phyloP scores from a whole-genome alignment of 2,329 filamentous ascomycete genomes.

The Xylariaceae sp. region DNA sequence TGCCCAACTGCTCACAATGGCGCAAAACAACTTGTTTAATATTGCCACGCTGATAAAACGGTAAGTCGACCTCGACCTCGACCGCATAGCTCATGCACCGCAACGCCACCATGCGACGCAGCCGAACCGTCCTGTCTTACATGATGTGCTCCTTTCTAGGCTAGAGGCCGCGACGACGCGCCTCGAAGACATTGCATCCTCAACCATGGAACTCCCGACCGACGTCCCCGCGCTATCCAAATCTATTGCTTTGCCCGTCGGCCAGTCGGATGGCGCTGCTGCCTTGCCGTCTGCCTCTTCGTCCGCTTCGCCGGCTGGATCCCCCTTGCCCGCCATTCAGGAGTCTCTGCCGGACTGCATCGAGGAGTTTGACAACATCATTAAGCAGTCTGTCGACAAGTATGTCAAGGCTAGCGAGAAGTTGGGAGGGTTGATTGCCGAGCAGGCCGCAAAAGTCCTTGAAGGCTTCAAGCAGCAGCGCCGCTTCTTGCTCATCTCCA shows the following conservation, averaged over 20 bases:
- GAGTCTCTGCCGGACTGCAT: slow-evolving; percentile 70
- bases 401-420: slow-evolving; percentile 75
- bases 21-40: slow-evolving; percentile 86
- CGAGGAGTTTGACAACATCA: slow-evolving; percentile 78
- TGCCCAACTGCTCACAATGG: slow-evolving; percentile 45
- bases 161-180: slow-evolving; percentile 95
- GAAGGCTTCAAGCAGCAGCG: slow-evolving; percentile 77
- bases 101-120: not conserved
- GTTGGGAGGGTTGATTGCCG: slow-evolving; percentile 69
- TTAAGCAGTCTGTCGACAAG: slow-evolving; percentile 66
- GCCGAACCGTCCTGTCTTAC: slow-evolving; percentile 34
- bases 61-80: slow-evolving; percentile 47
- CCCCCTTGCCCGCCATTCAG: slow-evolving; percentile 35
- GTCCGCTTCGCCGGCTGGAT: slow-evolving; percentile 24
- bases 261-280: slow-evolving; percentile 32
- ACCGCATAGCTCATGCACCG: too few species aligned
- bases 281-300: slow-evolving; percentile 37
- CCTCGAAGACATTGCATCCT: slow-evolving; percentile 90
- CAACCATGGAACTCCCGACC: slow-evolving; percentile 56
- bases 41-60: slow-evolving; percentile 96
- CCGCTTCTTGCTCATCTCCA: slow-evolving; percentile 80
- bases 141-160: slow-evolving; percentile 50
- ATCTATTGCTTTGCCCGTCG: slow-evolving; percentile 34
- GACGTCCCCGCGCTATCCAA: slow-evolving; percentile 43
- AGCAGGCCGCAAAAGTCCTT: slow-evolving; percentile 60